These are phyloP conservation scores for Leccinellum albellum DNA, from an alignment of 768 basidiomycete genomes.

Conservation along the genomic window DNA sequence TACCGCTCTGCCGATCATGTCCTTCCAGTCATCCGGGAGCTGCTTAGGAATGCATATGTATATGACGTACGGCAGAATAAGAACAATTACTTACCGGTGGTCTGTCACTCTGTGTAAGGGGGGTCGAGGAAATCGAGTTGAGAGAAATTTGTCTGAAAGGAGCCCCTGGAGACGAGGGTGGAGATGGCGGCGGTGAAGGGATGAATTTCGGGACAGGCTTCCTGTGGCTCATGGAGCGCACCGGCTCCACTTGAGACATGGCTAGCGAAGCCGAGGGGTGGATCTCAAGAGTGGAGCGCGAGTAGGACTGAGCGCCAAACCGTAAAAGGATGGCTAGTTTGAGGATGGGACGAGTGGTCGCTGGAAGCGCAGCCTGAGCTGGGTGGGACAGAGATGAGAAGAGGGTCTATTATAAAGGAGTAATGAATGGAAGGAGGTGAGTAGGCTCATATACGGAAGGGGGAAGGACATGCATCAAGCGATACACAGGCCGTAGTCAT, in stretches of 20 bases:
- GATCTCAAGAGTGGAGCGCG: constrained; percentile 6
- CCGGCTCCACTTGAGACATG: constrained; percentile 30
- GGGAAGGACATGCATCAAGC: constrained; percentile 28
- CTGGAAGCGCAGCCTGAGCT: constrained; percentile 20
- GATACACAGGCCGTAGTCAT: constrained; percentile 31
- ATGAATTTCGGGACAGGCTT: constrained; percentile 69
- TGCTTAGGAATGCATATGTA: constrained; percentile 12
- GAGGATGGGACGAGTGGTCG: constrained; percentile 13
- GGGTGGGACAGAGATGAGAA: constrained; percentile 27
- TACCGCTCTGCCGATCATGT: constrained; percentile 32
- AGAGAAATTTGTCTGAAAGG: constrained; percentile 33
- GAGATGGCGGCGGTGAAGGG: constrained; percentile 54
- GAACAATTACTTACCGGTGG: constrained; percentile 28
- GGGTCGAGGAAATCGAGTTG: constrained; percentile 20
- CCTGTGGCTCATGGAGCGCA: constrained; percentile 53
- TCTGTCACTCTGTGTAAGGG: constrained; percentile 22
- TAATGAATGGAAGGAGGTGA: constrained; percentile 25
- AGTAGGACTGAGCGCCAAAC: constrained; percentile 10
- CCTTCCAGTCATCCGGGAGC: constrained; percentile 36
- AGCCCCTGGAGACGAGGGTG: constrained; percentile 33
- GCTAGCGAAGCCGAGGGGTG: constrained; percentile 1
- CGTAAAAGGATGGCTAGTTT: constrained; percentile 7
- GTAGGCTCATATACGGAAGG: constrained; percentile 31
- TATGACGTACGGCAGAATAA: not conserved
- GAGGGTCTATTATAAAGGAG: constrained; percentile 26